Evolutionary conservation across 805 yeast genomes (phyloP).

Genomic region (Yarrowia sp.): DNA sequence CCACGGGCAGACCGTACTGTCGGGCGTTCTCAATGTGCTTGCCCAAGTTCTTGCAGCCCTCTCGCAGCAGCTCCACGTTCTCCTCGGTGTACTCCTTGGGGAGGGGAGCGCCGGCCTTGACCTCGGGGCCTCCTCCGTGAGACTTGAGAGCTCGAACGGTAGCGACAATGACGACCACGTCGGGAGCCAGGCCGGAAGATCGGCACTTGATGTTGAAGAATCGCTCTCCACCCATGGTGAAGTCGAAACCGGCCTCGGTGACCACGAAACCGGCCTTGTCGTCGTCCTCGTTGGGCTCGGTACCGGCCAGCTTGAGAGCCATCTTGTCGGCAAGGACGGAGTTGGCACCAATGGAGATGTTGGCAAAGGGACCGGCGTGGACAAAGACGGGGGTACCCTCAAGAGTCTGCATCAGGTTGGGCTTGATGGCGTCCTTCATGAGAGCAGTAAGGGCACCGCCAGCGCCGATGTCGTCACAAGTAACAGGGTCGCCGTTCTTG

Average conservation of each 20-base stretch:
- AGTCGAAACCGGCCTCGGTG: slow-evolving; percentile 98
- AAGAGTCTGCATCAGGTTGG: slow-evolving; percentile 94
- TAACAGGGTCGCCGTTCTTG: slow-evolving; percentile 76
- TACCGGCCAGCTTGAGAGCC: slow-evolving; percentile 88
- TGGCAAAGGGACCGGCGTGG: slow-evolving; percentile 99
- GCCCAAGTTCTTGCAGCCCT: slow-evolving; percentile 86
- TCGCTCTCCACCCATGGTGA: slow-evolving; percentile 99
- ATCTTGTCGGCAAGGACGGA: slow-evolving; percentile 92
- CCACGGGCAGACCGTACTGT: slow-evolving; percentile 87
- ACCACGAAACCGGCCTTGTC: slow-evolving; percentile 76
- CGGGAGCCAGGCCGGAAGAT: slow-evolving; percentile 88
- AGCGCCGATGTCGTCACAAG: slow-evolving; percentile 92
- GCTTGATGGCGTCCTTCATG: slow-evolving; percentile 94
- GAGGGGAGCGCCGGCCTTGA: slow-evolving; percentile 88
- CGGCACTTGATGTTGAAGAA: slow-evolving; percentile 96
- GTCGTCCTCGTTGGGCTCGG: slow-evolving; percentile 55
- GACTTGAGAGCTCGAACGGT: slow-evolving; percentile 94
- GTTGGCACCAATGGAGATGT: slow-evolving; percentile 95
- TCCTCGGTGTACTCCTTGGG: slow-evolving; percentile 84
- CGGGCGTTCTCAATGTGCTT: slow-evolving; percentile 89
- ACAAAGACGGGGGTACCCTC: slow-evolving; percentile 98
- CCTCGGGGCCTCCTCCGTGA: slow-evolving; percentile 98
- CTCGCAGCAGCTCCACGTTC: slow-evolving; percentile 75
- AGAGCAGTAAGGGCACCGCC: slow-evolving; percentile 96
- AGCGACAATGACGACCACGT: slow-evolving; percentile 91